A percentile compares a stretch with the other conserved stretches of the same genome.
Evolutionary conservation across 345 rosid species (phyloP).

Genomic region (Dipteronia dyeriana): DNA sequence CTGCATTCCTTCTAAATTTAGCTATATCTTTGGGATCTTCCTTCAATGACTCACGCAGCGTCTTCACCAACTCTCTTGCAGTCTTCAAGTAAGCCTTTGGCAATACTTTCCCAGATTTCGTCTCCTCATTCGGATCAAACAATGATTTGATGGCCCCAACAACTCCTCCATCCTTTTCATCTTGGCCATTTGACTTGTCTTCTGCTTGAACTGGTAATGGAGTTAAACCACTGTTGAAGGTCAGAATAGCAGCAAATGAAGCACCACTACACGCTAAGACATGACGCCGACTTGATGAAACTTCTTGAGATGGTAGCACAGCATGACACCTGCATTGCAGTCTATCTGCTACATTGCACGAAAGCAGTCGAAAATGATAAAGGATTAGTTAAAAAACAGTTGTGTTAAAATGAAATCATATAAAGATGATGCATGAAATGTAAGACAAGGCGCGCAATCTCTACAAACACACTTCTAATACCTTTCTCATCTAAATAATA

Average conservation of each 20-base stretch:
- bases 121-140: slow-evolving; percentile 76
- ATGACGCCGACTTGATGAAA: slow-evolving; percentile 37
- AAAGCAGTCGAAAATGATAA: neutral
- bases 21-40: slow-evolving; percentile 72
- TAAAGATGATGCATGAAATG: neutral
- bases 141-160: slow-evolving; percentile 63
- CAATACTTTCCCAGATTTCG: slow-evolving; percentile 72
- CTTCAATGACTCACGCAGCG: slow-evolving; percentile 70
- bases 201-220: slow-evolving; percentile 44
- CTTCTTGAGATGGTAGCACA: slow-evolving; percentile 22
- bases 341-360: slow-evolving; percentile 32
- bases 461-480: neutral
- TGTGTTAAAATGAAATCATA: neutral
- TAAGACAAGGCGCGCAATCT: neutral
- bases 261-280: slow-evolving; percentile 26
- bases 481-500: neutral
- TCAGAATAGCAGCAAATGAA: slow-evolving; percentile 36
- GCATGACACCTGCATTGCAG: slow-evolving; percentile 26
- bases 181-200: slow-evolving; percentile 30
- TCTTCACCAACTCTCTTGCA: slow-evolving; percentile 81
- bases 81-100: slow-evolving; percentile 92
- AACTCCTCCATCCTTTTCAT: slow-evolving; percentile 55
- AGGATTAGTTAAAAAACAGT: neutral
- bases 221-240: slow-evolving; percentile 23
- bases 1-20: slow-evolving; percentile 80